phyloP scores from a whole-genome alignment of 225 moss, liverwort and hornwort genomes.

The Straminergon stramineum region DNA sequence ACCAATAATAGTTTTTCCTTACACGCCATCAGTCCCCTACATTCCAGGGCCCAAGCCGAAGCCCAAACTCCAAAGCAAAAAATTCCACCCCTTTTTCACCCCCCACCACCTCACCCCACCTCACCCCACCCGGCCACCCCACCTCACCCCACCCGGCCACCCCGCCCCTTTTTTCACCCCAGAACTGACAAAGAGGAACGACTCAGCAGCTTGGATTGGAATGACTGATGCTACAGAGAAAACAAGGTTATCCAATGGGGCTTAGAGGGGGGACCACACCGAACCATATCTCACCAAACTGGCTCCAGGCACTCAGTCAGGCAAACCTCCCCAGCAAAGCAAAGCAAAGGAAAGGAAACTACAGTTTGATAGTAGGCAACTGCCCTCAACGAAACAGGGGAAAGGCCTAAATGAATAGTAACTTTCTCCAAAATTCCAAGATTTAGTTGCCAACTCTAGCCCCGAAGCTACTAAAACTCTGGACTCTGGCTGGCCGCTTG shows the following conservation, averaged over 20 bases:
- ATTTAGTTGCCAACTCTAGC: neutral
- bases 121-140: too few species aligned
- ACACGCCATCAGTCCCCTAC: neutral
- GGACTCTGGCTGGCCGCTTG: neutral
- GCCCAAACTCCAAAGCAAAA: neutral
- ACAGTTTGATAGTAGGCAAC: neutral
- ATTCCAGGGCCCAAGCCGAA: neutral
- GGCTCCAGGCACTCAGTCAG: neutral
- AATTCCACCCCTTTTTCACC: neutral
- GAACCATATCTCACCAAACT: neutral
- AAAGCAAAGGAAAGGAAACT: too few species aligned
- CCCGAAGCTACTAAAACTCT: neutral
- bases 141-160: too few species aligned
- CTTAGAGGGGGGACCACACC: conserved; percentile 1
- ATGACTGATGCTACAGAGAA: neutral
- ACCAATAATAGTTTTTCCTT: neutral
- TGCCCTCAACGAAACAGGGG: neutral
- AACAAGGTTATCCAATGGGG: neutral
- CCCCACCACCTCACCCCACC: too few species aligned
- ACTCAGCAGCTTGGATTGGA: conserved; percentile 6
- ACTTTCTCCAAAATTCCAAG: neutral
- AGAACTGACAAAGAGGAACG: neutral
- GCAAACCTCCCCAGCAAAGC: too few species aligned
- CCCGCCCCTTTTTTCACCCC: neutral
- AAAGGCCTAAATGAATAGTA: neutral